phyloP scores from a whole-genome alignment of 1,284 basidiomycete species.

The Anthracocystis walkeri region DNA sequence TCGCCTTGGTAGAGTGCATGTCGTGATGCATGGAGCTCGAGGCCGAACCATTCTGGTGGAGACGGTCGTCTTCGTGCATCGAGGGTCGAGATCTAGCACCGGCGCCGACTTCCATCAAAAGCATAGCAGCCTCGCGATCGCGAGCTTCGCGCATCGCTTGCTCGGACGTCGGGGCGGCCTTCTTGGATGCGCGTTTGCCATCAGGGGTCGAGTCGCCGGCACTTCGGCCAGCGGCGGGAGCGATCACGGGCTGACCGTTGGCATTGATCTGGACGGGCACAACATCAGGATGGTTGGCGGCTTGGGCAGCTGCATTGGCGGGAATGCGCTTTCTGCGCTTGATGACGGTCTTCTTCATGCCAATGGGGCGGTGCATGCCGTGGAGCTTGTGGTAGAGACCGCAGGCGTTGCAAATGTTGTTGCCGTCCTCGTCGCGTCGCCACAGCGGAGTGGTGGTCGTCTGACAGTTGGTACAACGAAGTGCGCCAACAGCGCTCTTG shows the following conservation, averaged over 20 bases:
- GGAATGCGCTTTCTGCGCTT: conserved; percentile 92
- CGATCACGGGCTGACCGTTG: conserved; percentile 48
- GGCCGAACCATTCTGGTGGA: conserved; percentile 11
- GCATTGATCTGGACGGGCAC: conserved; percentile 46
- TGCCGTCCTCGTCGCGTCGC: conserved; percentile 90
- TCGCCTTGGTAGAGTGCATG: conserved; percentile 24
- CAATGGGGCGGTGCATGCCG: conserved; percentile 93
- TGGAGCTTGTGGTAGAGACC: conserved; percentile 94
- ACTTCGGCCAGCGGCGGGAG: conserved; percentile 36
- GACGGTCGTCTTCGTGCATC: conserved; percentile 37
- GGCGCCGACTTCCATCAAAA: conserved; percentile 65
- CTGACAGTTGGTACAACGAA: conserved; percentile 83
- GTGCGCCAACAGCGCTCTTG: conserved; percentile 49
- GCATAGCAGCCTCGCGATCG: conserved; percentile 67
- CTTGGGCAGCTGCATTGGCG: conserved; percentile 44
- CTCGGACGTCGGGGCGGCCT: conserved; percentile 29
- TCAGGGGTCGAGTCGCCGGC: conserved; percentile 26
- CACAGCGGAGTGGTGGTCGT: conserved; percentile 89
- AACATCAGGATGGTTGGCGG: conserved; percentile 39
- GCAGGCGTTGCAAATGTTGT: conserved; percentile 89
- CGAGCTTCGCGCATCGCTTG: conserved; percentile 55
- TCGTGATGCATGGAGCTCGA: conserved; percentile 39
- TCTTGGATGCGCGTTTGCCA: conserved; percentile 33
- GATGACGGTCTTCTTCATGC: conserved; percentile 99
- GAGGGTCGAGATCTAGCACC: conserved; percentile 29